A percentile compares a stretch with the other conserved stretches of the same genome.
Evolutionary conservation across 768 basidiomycete genomes (phyloP).

Genomic region (Trametes punicea): DNA sequence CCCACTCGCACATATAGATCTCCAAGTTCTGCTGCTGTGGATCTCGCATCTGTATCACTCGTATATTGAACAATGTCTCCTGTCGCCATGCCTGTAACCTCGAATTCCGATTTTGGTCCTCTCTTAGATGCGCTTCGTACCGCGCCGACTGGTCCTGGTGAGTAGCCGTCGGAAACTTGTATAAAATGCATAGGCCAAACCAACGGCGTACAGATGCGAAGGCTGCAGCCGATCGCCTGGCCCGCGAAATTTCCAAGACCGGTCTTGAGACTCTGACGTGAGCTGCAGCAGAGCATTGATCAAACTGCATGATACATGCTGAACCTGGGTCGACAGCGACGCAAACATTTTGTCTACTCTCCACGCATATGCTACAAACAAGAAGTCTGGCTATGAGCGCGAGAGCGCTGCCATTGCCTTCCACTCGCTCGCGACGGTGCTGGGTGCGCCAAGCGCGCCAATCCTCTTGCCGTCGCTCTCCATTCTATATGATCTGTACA

Average conservation of each 20-base stretch:
- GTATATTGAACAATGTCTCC: constrained; percentile 47
- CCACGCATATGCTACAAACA: constrained; percentile 70
- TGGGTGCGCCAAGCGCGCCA: constrained; percentile 71
- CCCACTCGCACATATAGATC: constrained; percentile 15
- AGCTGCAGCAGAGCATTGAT: constrained; percentile 24
- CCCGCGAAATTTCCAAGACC: constrained; percentile 62
- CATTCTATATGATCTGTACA: constrained; percentile 75
- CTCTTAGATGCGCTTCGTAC: constrained; percentile 40
- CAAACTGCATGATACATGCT: not conserved
- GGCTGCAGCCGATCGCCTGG: constrained; percentile 76
- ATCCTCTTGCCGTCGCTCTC: constrained; percentile 76
- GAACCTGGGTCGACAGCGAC: constrained; percentile 44
- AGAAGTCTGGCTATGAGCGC: constrained; percentile 85
- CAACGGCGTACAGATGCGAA: constrained; percentile 61
- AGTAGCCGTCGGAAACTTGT: constrained; percentile 6
- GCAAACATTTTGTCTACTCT: constrained; percentile 58
- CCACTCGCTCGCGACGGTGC: constrained; percentile 64
- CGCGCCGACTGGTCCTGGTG: constrained; percentile 39
- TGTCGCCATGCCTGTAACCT: constrained; percentile 44
- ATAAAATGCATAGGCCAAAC: not conserved
- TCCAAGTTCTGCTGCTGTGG: constrained; percentile 6
- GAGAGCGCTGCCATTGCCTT: constrained; percentile 84
- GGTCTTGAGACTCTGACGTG: constrained; percentile 64
- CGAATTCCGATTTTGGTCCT: constrained; percentile 42
- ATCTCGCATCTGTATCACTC: constrained; percentile 26